phyloP scores from a whole-genome alignment of 176 grass and related monocot species.

The Carex myosuroides region DNA sequence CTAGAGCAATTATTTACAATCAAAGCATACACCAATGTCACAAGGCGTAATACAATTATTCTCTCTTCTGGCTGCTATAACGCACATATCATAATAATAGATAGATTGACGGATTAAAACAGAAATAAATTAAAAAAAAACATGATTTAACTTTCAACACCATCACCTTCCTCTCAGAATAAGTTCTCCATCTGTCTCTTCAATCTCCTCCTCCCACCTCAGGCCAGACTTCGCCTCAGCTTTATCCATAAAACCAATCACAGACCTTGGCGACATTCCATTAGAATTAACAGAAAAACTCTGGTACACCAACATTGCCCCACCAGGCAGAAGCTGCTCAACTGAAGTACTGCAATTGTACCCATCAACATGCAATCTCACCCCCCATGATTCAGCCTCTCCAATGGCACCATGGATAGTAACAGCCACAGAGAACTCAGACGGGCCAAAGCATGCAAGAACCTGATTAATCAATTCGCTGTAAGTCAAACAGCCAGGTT shows the following conservation, averaged over 20 bases:
- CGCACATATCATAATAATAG: neutral
- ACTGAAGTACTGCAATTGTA: slow-evolving; percentile 8
- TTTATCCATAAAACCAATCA: slow-evolving; percentile 25
- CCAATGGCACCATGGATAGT: slow-evolving; percentile 24
- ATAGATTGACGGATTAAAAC: neutral
- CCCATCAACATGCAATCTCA: slow-evolving; percentile 23
- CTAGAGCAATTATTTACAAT: slow-evolving; percentile 31
- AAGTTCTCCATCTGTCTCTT: slow-evolving; percentile 9
- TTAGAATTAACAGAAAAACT: slow-evolving; percentile 9
- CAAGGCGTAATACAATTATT: neutral
- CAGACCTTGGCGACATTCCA: slow-evolving; percentile 27
- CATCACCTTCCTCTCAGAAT: slow-evolving; percentile 12
- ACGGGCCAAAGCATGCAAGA: slow-evolving; percentile 31
- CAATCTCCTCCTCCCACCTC: slow-evolving; percentile 5
- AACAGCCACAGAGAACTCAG: slow-evolving; percentile 35
- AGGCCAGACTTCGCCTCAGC: neutral
- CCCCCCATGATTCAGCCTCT: slow-evolving; percentile 9
- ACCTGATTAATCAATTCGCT: slow-evolving; percentile 27
- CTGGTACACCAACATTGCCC: slow-evolving; percentile 29
- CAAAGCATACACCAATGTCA: neutral
- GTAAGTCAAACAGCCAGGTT: slow-evolving; percentile 18
- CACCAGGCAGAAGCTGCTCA: slow-evolving; percentile 29
- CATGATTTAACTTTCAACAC: neutral
- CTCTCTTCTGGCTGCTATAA: slow-evolving; percentile 2
- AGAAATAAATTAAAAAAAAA: neutral